These are phyloP conservation scores for Daldinia eschscholtzii DNA, from an alignment of 2,329 filamentous ascomycete species.

Conservation along the genomic window DNA sequence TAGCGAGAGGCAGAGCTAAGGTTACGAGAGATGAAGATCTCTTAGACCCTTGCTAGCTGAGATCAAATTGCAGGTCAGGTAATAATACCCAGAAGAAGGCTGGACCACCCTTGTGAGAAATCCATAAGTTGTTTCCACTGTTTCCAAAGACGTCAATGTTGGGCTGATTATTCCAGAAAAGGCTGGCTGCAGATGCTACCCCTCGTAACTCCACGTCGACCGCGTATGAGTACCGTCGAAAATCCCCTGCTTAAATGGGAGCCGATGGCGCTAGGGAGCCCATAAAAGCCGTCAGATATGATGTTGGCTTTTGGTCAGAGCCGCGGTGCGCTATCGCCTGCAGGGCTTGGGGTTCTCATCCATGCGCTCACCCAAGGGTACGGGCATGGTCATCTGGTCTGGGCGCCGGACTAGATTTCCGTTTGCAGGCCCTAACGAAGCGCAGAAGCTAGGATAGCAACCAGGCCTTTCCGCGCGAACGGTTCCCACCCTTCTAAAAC, in stretches of 20 bases:
- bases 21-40: conserved; percentile 46
- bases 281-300: conserved; percentile 45
- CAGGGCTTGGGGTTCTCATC: conserved; percentile 38
- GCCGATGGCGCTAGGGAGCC: conserved; percentile 43
- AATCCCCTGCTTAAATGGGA: conserved; percentile 43
- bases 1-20: conserved; percentile 43
- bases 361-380: conserved; percentile 39
- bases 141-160: conserved; percentile 46
- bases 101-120: conserved; percentile 37
- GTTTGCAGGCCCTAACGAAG: conserved; percentile 41
- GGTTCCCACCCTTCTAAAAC: conserved; percentile 39
- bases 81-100: conserved; percentile 43
- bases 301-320: conserved; percentile 44
- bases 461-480: conserved; percentile 37
- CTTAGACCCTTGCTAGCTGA: conserved; percentile 40
- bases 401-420: conserved; percentile 44
- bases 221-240: conserved; percentile 45
- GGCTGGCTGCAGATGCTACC: conserved; percentile 47
- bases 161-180: conserved; percentile 44
- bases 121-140: conserved; percentile 41
- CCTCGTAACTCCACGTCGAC: conserved; percentile 46
- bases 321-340: conserved; percentile 45
- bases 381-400: conserved; percentile 43
- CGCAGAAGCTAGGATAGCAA: conserved; percentile 36
- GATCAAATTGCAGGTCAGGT: conserved; percentile 41